Base-by-base conservation (phyloP, 345 rosid species). In the Salix arbutifolia region DNA sequence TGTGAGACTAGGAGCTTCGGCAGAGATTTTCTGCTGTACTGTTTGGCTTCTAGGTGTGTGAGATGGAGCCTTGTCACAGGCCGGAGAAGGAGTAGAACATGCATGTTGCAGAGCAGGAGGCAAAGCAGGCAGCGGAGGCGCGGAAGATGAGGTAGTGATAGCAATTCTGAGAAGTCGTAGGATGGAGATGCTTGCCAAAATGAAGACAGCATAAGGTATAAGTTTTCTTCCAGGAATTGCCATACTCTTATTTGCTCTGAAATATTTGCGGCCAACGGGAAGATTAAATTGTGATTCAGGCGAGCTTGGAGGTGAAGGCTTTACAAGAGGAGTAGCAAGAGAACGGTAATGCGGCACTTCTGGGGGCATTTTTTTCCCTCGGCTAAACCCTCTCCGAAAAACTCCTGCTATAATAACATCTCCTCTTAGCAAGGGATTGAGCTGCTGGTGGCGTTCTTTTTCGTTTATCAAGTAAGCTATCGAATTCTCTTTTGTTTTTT, bases 161-260 rank as follows among this genome's bases (percentile, higher is more conserved):
- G 85, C 80, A 66, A 91, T 78, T 46, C 87, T 87, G 18, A 91
- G 73, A 70, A 93, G 87, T 73, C 97, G 80, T 61, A 96, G 70
- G 65, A 91, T 74, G 66, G 99, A 91, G 73, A 87, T 37, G 82
- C 86, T 79, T 60, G 91, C 80, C 25, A 93, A 84, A 80, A 91
- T 52, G 76, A 91, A 89, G 69, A 96, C 79, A 60, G 91, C 82
- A 62, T 84, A 75, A 13, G 90, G 97, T 65, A 91, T 83, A 67
- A 93, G 80, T 73, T 86, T 96, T 53, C 84, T 87, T 42, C 85
- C 91, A 0, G 88, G 85, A 77, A 83, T 30, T 61, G 80, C 88
- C 90, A 89, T 91, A 78, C 78, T 87, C 72, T 82, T 78, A 77
- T 65, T 74, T 78, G 74, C 86, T 78, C 44, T 74, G 70, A 69